These are phyloP conservation scores for Pisolithus tinctorius DNA, from an alignment of 768 basidiomycete species.

Conservation along the genomic window DNA sequence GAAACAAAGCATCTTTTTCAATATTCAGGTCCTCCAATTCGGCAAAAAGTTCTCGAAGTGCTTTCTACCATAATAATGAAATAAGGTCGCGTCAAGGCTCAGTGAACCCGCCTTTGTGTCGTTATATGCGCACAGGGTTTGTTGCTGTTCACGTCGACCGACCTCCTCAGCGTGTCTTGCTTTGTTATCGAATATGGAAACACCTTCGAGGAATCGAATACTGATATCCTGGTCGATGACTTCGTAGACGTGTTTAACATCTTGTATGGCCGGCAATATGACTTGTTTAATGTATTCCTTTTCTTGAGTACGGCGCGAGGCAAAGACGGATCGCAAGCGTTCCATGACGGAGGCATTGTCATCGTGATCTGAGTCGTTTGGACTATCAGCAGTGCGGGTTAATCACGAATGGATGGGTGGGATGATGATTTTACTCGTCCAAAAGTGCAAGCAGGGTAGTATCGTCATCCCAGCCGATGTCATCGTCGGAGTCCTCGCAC, in stretches of 20 bases:
- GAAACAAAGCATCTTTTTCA: constrained; percentile 46
- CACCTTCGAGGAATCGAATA: constrained; percentile 29
- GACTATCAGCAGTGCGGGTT: constrained; percentile 18
- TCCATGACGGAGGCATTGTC: constrained; percentile 42
- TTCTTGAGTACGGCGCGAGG: constrained; percentile 21
- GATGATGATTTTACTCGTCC: constrained; percentile 14
- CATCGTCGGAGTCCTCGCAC: neutral
- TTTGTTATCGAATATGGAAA: constrained; percentile 48
- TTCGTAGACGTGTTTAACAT: constrained; percentile 31
- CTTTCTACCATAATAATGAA: constrained; percentile 27
- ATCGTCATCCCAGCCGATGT: constrained; percentile 21
- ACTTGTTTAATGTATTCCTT: constrained; percentile 28
- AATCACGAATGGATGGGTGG: neutral
- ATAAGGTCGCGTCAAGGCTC: constrained; percentile 6
- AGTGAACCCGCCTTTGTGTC: constrained; percentile 37
- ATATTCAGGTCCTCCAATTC: constrained; percentile 44
- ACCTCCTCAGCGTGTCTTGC: constrained; percentile 47
- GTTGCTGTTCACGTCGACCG: constrained; percentile 37
- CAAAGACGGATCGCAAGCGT: constrained; percentile 36
- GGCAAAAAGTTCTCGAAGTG: constrained; percentile 34
- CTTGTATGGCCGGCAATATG: constrained; percentile 29
- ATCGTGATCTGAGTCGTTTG: constrained; percentile 32
- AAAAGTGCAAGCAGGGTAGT: constrained; percentile 22
- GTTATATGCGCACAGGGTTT: constrained; percentile 32
- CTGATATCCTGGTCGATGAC: constrained; percentile 28